phyloP scores from a whole-genome alignment of 495 filamentous ascomycete genomes.

The Talaromyces stipitatus region DNA sequence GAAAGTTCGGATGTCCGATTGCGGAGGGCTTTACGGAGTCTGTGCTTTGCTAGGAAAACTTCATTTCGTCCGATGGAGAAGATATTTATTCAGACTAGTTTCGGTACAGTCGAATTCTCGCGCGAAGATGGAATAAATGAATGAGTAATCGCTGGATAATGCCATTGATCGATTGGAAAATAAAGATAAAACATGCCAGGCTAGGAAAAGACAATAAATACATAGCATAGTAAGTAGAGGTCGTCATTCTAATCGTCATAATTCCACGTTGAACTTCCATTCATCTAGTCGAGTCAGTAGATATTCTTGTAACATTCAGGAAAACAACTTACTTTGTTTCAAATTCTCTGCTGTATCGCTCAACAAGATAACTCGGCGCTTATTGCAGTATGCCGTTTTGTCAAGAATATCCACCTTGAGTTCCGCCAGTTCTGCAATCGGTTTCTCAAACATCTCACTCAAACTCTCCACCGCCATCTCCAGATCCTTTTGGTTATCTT shows the following conservation, averaged over 20 bases:
- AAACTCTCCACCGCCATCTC: slow-evolving; percentile 94
- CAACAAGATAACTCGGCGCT: slow-evolving; percentile 79
- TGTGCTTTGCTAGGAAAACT: too few species aligned
- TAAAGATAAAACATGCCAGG: background rate
- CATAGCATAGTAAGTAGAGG: background rate
- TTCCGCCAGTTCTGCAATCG: slow-evolving; percentile 69
- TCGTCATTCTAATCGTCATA: slow-evolving; percentile 17
- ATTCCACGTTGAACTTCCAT: slow-evolving; percentile 40
- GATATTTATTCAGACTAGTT: background rate
- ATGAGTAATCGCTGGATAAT: background rate
- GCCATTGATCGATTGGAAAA: background rate
- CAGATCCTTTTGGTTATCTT: slow-evolving; percentile 96
- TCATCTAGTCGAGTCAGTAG: slow-evolving; percentile 18
- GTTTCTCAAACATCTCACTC: slow-evolving; percentile 97
- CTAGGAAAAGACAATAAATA: background rate
- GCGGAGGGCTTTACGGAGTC: background rate
- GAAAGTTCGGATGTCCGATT: background rate
- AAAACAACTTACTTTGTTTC: slow-evolving; percentile 60
- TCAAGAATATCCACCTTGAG: slow-evolving; percentile 97
- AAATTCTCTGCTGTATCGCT: slow-evolving; percentile 88
- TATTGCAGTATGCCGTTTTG: slow-evolving; percentile 93
- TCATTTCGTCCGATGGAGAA: too few species aligned
- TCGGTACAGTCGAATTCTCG: too few species aligned
- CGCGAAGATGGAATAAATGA: too few species aligned
- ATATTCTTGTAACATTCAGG: background rate